Evolutionary conservation across 495 filamentous ascomycete species (phyloP).

Genomic region (Aspergillus taichungensis): DNA sequence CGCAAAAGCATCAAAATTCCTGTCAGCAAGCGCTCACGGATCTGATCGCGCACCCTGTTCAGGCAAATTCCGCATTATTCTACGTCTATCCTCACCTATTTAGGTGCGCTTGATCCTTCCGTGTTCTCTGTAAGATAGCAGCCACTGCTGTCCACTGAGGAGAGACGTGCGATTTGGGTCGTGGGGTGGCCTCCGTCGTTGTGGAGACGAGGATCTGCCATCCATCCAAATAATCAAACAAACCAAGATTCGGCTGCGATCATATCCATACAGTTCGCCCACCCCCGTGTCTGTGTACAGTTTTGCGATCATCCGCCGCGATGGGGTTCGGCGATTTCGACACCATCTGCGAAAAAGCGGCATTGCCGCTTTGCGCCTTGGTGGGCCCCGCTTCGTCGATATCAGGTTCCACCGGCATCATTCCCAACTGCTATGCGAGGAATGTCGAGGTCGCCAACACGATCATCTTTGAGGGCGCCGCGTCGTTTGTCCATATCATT

Average conservation of each 20-base stretch:
- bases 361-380: constrained; percentile 79
- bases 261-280: not conserved
- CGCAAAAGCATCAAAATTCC: constrained; percentile 1
- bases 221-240: constrained; percentile 2
- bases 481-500: constrained; percentile 85
- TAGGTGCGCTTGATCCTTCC: too few relatives aligned
- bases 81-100: not conserved
- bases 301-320: not conserved
- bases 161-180: constrained; percentile 4
- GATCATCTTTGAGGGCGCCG: constrained; percentile 91
- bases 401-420: constrained; percentile 64
- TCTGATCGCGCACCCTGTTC: not conserved
- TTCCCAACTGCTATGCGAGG: constrained; percentile 85
- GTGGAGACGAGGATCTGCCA: constrained; percentile 15
- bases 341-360: constrained; percentile 73
- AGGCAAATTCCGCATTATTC: constrained; percentile 12
- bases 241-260: constrained; percentile 1
- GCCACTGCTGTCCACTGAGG: not conserved
- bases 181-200: constrained; percentile 8
- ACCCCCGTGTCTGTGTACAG: not conserved
- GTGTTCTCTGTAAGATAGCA: too few relatives aligned
- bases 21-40: not conserved
- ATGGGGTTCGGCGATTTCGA: constrained; percentile 93
- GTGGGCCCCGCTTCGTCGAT: constrained; percentile 61
- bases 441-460: constrained; percentile 96